Base-by-base conservation (phyloP, 2,329 filamentous ascomycete species). In the Xylaria sp. region DNA sequence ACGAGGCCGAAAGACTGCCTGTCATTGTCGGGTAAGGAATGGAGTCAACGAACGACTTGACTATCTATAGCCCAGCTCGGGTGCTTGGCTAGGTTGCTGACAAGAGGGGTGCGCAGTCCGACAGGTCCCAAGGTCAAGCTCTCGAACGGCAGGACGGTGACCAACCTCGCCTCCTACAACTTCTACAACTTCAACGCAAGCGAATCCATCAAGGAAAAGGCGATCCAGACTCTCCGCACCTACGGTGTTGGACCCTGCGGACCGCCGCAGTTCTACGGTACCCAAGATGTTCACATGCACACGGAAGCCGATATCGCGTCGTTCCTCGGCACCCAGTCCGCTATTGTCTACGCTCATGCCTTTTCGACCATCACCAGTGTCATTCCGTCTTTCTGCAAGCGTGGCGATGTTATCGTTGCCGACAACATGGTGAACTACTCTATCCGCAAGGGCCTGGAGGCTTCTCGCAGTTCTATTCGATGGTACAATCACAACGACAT, bases 401-500 rank as follows among this genome's bases (percentile, higher is more conserved):
- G 94, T 69, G 94, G 94, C 54, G 94, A 99, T 73, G 90, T 97
- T 70, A 97, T 99, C 68, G 91, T 99, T 57, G 94, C 92, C 48
- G 94, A 99, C 76, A 89, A 89, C 66, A 91, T 91, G 42, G 89
- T 94, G 72, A 97, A 96, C 74, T 97, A 90, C 77, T 87, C 93
- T 9, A 93, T 97, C 67, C 88, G 94, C 57, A 96, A 96, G 76
- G 95, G 94, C 42, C 83, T 99, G 6, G 92, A 99, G 77, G 91
- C 96, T 60, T 94, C 90, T 30, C 83, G 94, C 62, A 96, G 92
- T 76, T 93, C 85, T 57, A 90, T 99, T 63, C 83, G 87, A 62
- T 99, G 93, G 92, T 99, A 90, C 75, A 88, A 96, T 68, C 94
- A 99, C 75, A 94, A 95, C 71, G 91, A 99, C 71, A 92, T 97